Conservation (phyloP, 768 basidiomycete genomes). For the Omphalotus guepiniiformis region DNA sequence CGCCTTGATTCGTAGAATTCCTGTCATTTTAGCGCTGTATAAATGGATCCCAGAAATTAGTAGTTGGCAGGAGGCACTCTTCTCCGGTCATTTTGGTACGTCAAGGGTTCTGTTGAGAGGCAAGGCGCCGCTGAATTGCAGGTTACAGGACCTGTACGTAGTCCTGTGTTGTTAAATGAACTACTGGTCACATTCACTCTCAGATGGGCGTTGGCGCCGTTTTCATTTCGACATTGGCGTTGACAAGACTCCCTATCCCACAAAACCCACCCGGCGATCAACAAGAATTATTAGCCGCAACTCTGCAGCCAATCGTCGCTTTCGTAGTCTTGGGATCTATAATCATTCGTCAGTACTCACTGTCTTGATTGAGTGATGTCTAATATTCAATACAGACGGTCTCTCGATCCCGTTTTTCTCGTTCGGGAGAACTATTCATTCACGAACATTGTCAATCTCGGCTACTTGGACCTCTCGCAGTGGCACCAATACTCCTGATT, state of each 20-base stretch:
- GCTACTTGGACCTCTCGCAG: constrained; percentile 36
- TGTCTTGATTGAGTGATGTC: background rate
- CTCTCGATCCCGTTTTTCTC: constrained; percentile 69
- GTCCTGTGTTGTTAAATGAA: background rate
- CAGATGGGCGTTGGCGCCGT: constrained; percentile 92
- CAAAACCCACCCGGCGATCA: constrained; percentile 59
- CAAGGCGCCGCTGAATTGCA: too few relatives aligned
- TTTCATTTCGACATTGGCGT: constrained; percentile 78
- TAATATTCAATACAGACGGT: constrained; percentile 42
- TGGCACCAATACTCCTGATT: constrained; percentile 34
- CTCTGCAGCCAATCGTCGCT: constrained; percentile 77
- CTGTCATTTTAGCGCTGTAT: constrained; percentile 72
- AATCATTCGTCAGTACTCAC: constrained; percentile 57
- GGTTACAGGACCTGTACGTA: constrained; percentile 48
- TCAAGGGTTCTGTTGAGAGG: background rate
- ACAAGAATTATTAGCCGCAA: constrained; percentile 67
- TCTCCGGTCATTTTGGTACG: constrained; percentile 87
- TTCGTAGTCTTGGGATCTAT: constrained; percentile 89
- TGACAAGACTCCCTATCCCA: constrained; percentile 55
- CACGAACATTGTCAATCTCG: constrained; percentile 43
- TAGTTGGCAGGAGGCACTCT: constrained; percentile 82
- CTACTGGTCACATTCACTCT: background rate
- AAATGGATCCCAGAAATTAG: constrained; percentile 83
- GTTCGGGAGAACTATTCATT: constrained; percentile 41
- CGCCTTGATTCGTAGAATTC: constrained; percentile 75